These are phyloP conservation scores for Coniella lustricola DNA, from an alignment of 2,329 filamentous ascomycete genomes.

Conservation along the genomic window DNA sequence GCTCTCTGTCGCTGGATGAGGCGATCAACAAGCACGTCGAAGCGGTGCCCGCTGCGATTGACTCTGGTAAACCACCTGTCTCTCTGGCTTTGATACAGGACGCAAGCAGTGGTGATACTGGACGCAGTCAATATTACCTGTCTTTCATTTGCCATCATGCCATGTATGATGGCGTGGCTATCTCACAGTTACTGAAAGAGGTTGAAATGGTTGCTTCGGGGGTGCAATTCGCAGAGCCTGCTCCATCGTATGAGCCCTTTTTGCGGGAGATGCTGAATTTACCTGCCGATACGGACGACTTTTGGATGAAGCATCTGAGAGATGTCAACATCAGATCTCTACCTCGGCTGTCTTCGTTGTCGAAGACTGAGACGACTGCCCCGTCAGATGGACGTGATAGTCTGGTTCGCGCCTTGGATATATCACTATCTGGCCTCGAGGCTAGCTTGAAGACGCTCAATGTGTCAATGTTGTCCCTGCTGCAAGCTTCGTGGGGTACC, in stretches of 20 bases:
- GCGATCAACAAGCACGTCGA: conserved; percentile 34
- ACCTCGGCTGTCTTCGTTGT: background rate
- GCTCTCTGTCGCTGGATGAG: conserved; percentile 28
- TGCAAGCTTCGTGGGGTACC: conserved; percentile 67
- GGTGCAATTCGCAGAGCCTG: conserved; percentile 33
- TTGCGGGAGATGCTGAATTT: conserved; percentile 49
- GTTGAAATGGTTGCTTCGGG: conserved; percentile 53
- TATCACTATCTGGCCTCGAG: conserved; percentile 40
- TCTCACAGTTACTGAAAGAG: conserved; percentile 62
- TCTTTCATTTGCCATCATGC: conserved; percentile 66
- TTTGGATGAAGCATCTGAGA: conserved; percentile 57
- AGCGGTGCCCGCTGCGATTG: conserved; percentile 32
- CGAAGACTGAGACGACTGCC: background rate
- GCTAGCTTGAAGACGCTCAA: conserved; percentile 43
- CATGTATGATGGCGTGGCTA: conserved; percentile 77
- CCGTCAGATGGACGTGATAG: background rate
- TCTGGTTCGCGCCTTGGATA: conserved; percentile 24
- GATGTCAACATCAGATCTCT: conserved; percentile 34
- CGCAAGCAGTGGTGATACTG: no score
- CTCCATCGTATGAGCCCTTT: conserved; percentile 56
- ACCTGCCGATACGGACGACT: conserved; percentile 45
- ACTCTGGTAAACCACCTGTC: conserved; percentile 38
- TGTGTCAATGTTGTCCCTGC: conserved; percentile 57
- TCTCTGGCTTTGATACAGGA: conserved; percentile 35
- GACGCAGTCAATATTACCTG: conserved; percentile 26